These are phyloP conservation scores for Fusarium stilboides DNA, from an alignment of 2,329 filamentous ascomycete genomes.

Conservation along the genomic window DNA sequence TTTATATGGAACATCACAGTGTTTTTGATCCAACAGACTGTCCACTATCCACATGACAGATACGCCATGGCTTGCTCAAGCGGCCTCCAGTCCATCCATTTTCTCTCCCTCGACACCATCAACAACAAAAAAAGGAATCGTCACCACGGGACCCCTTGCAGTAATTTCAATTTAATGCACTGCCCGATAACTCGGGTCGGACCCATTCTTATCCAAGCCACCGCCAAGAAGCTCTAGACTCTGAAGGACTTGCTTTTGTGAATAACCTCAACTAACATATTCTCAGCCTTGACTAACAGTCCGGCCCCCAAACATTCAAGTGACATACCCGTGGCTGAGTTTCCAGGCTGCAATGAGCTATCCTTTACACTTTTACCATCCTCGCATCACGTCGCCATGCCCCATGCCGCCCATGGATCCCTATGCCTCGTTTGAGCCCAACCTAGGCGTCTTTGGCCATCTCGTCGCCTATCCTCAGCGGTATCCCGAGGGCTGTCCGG, in stretches of 20 bases:
- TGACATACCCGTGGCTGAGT: constrained; percentile 8
- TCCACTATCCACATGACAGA: constrained; percentile 24
- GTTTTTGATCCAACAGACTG: accelerated
- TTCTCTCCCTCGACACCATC: constrained; percentile 32
- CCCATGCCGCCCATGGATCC: constrained; percentile 41
- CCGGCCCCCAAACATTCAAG: not conserved
- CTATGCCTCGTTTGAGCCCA: constrained; percentile 35
- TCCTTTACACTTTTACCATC: constrained; percentile 9
- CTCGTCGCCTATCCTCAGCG: not conserved
- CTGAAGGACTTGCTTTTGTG: constrained; percentile 4
- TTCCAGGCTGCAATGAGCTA: constrained; percentile 8
- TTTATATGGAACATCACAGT: not conserved
- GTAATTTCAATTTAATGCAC: constrained; percentile 7
- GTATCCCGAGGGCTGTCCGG: not conserved
- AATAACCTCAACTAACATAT: constrained; percentile 23
- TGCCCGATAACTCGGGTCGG: constrained; percentile 26
- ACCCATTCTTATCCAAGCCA: constrained; percentile 14
- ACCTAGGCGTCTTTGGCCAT: constrained; percentile 26
- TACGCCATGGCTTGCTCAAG: constrained; percentile 31
- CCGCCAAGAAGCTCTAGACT: not conserved
- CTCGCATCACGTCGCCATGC: constrained; percentile 27
- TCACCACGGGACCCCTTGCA: constrained; percentile 45
- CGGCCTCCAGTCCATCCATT: constrained; percentile 22
- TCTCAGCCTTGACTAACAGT: not conserved
- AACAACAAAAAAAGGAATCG: constrained; percentile 31